Percentiles rank a stretch among this genome's conserved stretches.
phyloP scores from a whole-genome alignment of 352 stramenopile species.

The Blastocystis sp. region DNA sequence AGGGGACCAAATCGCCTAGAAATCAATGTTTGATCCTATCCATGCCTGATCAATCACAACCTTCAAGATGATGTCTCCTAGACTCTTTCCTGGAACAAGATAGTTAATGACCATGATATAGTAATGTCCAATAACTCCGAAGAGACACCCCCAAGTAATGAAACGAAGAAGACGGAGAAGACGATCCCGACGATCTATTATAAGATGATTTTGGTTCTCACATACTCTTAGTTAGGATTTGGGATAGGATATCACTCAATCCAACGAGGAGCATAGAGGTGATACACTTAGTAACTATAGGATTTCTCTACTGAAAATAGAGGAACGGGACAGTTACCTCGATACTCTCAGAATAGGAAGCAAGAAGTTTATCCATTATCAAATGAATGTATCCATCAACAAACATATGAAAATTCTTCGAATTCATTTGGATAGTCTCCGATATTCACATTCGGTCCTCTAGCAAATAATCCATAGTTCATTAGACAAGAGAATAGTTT shows the following conservation, averaged over 20 bases:
- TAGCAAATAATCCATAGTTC: slow-evolving; percentile 89
- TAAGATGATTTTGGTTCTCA: neutral
- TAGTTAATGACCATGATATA: slow-evolving; percentile 25
- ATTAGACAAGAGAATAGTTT: slow-evolving; percentile 86
- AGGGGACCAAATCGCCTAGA: slow-evolving; percentile 24
- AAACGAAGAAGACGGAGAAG: slow-evolving; percentile 4
- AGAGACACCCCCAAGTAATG: slow-evolving; percentile 32
- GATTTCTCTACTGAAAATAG: slow-evolving; percentile 5
- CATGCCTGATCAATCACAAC: slow-evolving; percentile 29
- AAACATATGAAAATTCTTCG: slow-evolving; percentile 74
- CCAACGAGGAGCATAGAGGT: slow-evolving; percentile 44
- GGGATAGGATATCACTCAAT: slow-evolving; percentile 44
- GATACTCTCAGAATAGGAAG: neutral
- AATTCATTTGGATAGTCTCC: slow-evolving; percentile 77
- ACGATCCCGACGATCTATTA: neutral
- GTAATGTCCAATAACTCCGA: slow-evolving; percentile 6
- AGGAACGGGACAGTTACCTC: neutral
- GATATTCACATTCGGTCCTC: slow-evolving; percentile 85
- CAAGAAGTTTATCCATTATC: neutral
- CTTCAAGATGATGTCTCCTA: neutral
- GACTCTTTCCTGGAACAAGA: neutral
- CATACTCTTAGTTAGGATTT: slow-evolving; percentile 26
- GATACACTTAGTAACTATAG: slow-evolving; percentile 51
- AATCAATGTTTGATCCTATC: neutral
- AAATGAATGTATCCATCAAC: neutral